Conservation (phyloP, 225 moss, liverwort and hornwort genomes). For the Pseudisothecium myosuroides region DNA sequence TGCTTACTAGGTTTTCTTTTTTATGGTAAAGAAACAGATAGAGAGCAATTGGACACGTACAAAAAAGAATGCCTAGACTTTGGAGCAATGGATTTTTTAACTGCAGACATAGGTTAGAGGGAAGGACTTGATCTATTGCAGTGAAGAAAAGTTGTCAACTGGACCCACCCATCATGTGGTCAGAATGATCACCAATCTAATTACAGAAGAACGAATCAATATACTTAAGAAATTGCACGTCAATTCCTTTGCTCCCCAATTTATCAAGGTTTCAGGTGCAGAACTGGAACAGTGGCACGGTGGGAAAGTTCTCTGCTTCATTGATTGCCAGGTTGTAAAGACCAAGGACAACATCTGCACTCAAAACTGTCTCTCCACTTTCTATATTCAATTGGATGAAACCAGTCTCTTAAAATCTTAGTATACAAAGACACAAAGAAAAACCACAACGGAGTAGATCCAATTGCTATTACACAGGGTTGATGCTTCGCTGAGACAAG, state of each 20-base stretch:
- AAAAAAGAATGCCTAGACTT: not conserved
- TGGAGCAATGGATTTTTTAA: not conserved
- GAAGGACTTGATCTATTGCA: not conserved
- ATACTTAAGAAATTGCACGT: not conserved
- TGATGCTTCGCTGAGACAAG: not conserved
- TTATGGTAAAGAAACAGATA: no score
- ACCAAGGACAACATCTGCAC: not conserved
- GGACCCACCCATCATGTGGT: no score
- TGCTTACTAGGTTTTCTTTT: not conserved
- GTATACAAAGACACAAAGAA: not conserved
- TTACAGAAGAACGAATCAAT: not conserved
- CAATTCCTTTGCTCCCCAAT: not conserved
- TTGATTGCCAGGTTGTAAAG: not conserved
- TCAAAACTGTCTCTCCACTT: not conserved
- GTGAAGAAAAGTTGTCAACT: no score
- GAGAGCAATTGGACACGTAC: not conserved
- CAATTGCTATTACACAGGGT: not conserved
- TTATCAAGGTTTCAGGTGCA: not conserved
- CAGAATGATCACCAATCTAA: not conserved
- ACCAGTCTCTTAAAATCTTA: no score
- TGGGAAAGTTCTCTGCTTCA: not conserved
- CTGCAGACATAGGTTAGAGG: not conserved
- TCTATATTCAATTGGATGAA: no score
- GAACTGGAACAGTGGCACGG: not conserved
- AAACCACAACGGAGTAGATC: slow-evolving; percentile 6